A percentile compares a stretch with the other conserved stretches of the same genome.
Evolutionary conservation across 2,329 filamentous ascomycete species (phyloP).

Genomic region (Dactylellina drechsleri): DNA sequence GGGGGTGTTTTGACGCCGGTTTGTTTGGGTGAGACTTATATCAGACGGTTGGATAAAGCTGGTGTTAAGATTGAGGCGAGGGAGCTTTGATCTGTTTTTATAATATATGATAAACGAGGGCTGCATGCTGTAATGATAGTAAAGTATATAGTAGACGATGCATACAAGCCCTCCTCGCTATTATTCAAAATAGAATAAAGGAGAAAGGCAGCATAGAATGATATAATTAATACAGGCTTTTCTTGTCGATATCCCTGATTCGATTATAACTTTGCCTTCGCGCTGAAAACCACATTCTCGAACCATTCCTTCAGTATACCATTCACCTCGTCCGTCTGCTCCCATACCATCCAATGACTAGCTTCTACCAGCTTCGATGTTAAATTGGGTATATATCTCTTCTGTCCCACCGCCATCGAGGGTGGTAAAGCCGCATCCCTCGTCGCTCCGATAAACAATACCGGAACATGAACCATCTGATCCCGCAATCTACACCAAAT

Average conservation of each 20-base stretch:
- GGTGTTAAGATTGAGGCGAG: slow-evolving; percentile 62
- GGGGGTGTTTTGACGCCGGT: slow-evolving; percentile 66
- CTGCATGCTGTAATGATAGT: neutral
- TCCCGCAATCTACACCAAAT: slow-evolving; percentile 44
- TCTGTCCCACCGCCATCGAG: slow-evolving; percentile 77
- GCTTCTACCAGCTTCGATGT: slow-evolving; percentile 74
- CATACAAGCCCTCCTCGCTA: neutral
- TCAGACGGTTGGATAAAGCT: slow-evolving; percentile 63
- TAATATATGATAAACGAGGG: neutral
- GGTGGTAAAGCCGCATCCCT: slow-evolving; percentile 78
- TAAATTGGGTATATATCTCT: slow-evolving; percentile 72
- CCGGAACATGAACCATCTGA: slow-evolving; percentile 69
- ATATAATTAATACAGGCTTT: neutral
- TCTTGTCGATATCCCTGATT: neutral
- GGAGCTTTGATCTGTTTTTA: slow-evolving; percentile 18
- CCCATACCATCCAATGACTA: slow-evolving; percentile 83
- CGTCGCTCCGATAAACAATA: slow-evolving; percentile 78
- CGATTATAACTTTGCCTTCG: slow-evolving; percentile 52
- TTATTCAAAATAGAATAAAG: too few relatives aligned
- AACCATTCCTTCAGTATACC: slow-evolving; percentile 74
- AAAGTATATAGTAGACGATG: neutral
- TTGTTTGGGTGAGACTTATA: slow-evolving; percentile 64
- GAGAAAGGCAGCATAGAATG: neutral
- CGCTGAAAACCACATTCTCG: slow-evolving; percentile 63
- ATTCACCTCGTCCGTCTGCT: slow-evolving; percentile 78